These are phyloP conservation scores for Cladosporium sp. DNA, from an alignment of 2,329 filamentous ascomycete genomes.

Conservation along the genomic window DNA sequence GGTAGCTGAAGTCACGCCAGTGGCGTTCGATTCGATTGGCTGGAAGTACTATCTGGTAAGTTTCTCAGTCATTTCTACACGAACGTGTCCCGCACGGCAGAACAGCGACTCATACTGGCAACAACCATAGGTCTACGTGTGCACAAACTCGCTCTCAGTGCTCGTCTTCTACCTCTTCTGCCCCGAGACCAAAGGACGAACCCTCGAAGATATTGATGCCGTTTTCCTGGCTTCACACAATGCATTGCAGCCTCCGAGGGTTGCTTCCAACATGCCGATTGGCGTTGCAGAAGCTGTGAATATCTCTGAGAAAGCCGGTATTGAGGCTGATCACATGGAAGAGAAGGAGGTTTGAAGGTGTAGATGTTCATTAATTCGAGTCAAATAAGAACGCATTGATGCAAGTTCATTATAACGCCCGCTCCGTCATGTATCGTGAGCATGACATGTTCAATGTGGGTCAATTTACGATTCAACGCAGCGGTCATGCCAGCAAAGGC, in stretches of 20 bases:
- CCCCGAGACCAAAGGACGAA: constrained; percentile 25
- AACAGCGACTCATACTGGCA: constrained; percentile 18
- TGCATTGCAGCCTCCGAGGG: constrained; percentile 19
- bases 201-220: constrained; percentile 28
- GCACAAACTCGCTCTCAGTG: constrained; percentile 56
- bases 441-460: no score
- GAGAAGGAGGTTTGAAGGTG: constrained; percentile 7
- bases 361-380: no score
- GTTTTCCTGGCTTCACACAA: constrained; percentile 24
- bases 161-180: constrained; percentile 34
- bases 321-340: constrained; percentile 13
- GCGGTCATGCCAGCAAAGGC: no score
- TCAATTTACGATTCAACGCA: no score
- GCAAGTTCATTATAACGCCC: no score
- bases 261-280: constrained; percentile 20
- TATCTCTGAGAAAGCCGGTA: constrained; percentile 15
- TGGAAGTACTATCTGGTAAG: constrained; percentile 24
- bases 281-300: constrained; percentile 18
- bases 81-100: background rate
- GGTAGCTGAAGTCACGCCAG: constrained; percentile 43
- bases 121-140: constrained; percentile 48
- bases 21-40: constrained; percentile 53
- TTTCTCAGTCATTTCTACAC: background rate
- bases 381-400: no score
- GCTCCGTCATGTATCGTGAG: no score